These are phyloP conservation scores for Neurospora cerealis DNA, from an alignment of 495 filamentous ascomycete genomes.

Conservation along the genomic window DNA sequence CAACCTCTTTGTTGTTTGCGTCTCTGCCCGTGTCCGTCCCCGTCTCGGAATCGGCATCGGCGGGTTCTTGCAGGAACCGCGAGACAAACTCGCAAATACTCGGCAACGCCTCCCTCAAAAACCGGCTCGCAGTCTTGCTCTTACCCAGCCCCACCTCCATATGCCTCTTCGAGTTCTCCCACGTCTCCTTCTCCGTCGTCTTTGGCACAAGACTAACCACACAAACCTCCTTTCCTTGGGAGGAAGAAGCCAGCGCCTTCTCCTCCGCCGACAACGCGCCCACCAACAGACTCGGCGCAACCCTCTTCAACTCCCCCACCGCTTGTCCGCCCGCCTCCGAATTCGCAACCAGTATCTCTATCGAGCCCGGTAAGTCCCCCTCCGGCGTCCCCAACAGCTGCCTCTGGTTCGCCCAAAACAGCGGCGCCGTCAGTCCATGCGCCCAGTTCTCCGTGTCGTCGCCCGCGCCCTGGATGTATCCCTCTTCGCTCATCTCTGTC, in stretches of 20 bases:
- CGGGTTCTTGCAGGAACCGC: conserved; percentile 11
- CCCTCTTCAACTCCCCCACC: conserved; percentile 21
- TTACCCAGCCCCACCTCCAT: conserved; percentile 56
- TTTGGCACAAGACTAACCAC: conserved; percentile 24
- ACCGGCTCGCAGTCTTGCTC: conserved; percentile 64
- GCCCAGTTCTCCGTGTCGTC: conserved; percentile 93
- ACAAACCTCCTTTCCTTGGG: conserved; percentile 1
- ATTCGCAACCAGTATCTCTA: conserved; percentile 41
- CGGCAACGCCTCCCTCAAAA: conserved; percentile 56
- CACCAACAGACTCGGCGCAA: conserved; percentile 26
- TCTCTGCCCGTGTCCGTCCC: not conserved
- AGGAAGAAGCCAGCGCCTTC: not conserved
- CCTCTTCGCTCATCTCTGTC: conserved; percentile 54
- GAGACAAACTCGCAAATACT: conserved; percentile 40
- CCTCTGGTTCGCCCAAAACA: conserved; percentile 66
- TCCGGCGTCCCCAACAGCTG: conserved; percentile 49
- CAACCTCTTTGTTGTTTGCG: conserved; percentile 14
- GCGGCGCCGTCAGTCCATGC: conserved; percentile 56
- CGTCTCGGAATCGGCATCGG: not conserved
- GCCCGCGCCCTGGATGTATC: conserved; percentile 89
- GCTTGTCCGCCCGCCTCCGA: conserved; percentile 5
- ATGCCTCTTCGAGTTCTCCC: conserved; percentile 23
- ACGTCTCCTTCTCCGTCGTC: conserved; percentile 20
- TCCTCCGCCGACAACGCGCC: conserved; percentile 15
- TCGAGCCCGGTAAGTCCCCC: conserved; percentile 53